Conservation (phyloP, 495 filamentous ascomycete species). For the Trichoderma erinaceum region DNA sequence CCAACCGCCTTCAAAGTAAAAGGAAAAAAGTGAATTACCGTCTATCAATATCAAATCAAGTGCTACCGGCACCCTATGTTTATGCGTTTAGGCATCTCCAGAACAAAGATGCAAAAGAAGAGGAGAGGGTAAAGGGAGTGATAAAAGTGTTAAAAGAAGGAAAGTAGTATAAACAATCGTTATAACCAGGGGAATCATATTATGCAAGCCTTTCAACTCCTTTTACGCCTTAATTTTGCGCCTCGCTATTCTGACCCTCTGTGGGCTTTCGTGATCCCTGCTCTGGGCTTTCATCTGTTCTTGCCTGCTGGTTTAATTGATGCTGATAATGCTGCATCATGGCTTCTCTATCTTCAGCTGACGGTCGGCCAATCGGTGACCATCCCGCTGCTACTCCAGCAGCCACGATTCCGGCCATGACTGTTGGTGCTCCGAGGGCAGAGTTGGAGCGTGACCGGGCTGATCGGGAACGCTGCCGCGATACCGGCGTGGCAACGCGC, state of each 20-base stretch:
- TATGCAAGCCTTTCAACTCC: constrained; percentile 12
- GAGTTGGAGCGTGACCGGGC: constrained; percentile 83
- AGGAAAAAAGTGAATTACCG: neutral
- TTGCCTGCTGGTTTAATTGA: neutral
- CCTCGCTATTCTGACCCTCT: neutral
- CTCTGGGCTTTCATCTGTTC: neutral
- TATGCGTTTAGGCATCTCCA: too few species aligned
- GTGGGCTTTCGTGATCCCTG: constrained; percentile 3
- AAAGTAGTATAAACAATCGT: constrained; percentile 4
- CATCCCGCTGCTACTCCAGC: constrained; percentile 77
- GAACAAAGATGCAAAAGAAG: constrained; percentile 2
- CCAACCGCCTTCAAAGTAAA: neutral
- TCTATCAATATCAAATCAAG: constrained; percentile 5
- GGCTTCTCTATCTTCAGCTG: constrained; percentile 16
- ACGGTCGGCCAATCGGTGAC: constrained; percentile 68
- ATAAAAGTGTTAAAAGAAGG: too few species aligned
- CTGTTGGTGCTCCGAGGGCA: constrained; percentile 72
- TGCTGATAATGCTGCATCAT: constrained; percentile 6
- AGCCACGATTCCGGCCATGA: constrained; percentile 83
- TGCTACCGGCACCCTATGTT: neutral
- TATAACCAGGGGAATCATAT: constrained; percentile 7
- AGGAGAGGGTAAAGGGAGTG: neutral
- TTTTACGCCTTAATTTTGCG: constrained; percentile 4
- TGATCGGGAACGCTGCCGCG: constrained; percentile 57
- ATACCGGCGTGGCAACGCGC: constrained; percentile 61